A percentile compares a stretch with the other conserved stretches of the same genome.
Conservation (phyloP, 2,329 filamentous ascomycete genomes). For the Neocucurbitaria cava region DNA sequence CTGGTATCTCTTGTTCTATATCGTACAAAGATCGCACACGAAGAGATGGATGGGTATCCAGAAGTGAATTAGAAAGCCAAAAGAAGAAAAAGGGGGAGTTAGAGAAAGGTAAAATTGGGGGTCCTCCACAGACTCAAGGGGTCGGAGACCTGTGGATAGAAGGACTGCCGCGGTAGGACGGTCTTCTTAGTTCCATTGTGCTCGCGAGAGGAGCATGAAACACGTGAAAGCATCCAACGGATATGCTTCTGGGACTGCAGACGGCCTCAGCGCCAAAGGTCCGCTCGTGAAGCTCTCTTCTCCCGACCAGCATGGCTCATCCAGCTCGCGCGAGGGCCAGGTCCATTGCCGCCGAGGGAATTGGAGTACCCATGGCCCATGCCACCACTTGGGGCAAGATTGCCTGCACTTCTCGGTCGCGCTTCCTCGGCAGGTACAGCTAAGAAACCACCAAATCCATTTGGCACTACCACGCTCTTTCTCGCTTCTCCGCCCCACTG, state of each 20-base stretch:
- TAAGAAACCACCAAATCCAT: constrained; percentile 71
- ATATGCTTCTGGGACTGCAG: neutral
- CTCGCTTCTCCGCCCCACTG: constrained; percentile 67
- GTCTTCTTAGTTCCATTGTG: neutral
- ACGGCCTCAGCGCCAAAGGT: constrained; percentile 42
- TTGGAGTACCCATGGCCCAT: constrained; percentile 37
- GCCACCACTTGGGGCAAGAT: constrained; percentile 27
- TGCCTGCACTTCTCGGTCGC: constrained; percentile 44
- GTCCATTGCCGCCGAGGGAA: constrained; percentile 29
- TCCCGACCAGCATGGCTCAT: constrained; percentile 41
- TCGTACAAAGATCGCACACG: constrained; percentile 10
- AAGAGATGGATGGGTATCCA: constrained; percentile 20
- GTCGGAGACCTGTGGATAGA: neutral
- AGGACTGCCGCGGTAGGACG: neutral
- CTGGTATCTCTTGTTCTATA: constrained; percentile 11
- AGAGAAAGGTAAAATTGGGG: neutral
- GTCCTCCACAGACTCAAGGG: neutral
- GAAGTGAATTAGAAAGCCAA: constrained; percentile 14
- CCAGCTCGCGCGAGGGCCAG: constrained; percentile 36
- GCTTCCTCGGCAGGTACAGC: constrained; percentile 61
- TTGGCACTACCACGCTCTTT: constrained; percentile 69
- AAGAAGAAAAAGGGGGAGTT: constrained; percentile 1
- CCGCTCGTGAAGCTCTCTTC: constrained; percentile 43
- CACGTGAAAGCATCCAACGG: neutral
- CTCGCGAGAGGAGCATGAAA: neutral